Percentiles rank a stretch among this genome's conserved stretches.
phyloP scores from a whole-genome alignment of 2,329 filamentous ascomycete species.

The Stemphylium beticola region DNA sequence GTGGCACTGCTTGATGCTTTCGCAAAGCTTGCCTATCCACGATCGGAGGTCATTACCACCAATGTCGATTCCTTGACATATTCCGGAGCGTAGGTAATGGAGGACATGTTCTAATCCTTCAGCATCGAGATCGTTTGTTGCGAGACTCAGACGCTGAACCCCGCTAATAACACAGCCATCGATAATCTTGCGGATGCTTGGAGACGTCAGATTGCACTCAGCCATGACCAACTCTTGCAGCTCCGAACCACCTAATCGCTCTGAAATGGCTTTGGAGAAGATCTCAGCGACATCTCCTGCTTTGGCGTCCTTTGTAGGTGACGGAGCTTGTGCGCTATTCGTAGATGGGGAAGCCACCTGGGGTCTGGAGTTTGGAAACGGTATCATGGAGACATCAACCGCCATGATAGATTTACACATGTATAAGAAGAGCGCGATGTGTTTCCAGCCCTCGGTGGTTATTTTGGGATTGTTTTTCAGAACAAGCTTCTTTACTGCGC shows the following conservation, averaged over 20 bases:
- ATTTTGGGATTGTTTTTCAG: conserved; percentile 90
- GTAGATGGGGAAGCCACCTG: conserved; percentile 23
- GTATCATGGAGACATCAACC: conserved; percentile 84
- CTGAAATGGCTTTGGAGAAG: conserved; percentile 75
- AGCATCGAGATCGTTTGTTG: conserved; percentile 77
- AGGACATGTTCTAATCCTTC: conserved; percentile 78
- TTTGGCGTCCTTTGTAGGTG: conserved; percentile 16
- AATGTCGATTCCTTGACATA: conserved; percentile 87
- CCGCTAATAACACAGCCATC: conserved; percentile 82
- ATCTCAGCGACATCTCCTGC: conserved; percentile 66
- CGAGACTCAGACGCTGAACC: conserved; percentile 78
- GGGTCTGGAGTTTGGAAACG: conserved; percentile 58
- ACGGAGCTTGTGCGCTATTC: conserved; percentile 13
- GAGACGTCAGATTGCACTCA: conserved; percentile 74
- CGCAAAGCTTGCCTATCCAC: conserved; percentile 55
- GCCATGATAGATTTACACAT: conserved; percentile 86
- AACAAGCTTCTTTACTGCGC: conserved; percentile 83
- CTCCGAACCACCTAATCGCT: conserved; percentile 75
- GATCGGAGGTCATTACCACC: conserved; percentile 77
- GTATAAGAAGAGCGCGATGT: conserved; percentile 87
- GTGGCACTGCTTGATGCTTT: conserved; percentile 58
- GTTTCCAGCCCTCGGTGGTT: conserved; percentile 85
- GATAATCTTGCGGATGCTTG: conserved; percentile 77
- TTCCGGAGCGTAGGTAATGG: conserved; percentile 74
- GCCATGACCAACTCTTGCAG: conserved; percentile 85